Evolutionary conservation across 306 rosid species (phyloP).

Genomic region (Elaeagnus macrophylla): DNA sequence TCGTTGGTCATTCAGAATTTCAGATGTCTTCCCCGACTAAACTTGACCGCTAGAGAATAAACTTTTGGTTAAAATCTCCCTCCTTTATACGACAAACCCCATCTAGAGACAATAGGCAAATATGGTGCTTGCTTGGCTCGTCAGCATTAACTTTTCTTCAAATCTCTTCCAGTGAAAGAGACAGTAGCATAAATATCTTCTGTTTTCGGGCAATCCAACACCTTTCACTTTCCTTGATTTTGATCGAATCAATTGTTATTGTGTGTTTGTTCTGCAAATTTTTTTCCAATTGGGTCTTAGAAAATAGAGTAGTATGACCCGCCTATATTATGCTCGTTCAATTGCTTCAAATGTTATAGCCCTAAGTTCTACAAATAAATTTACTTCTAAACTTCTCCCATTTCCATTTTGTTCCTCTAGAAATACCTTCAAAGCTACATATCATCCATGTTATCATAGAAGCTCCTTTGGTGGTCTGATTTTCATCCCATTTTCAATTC

Average conservation of each 20-base stretch:
- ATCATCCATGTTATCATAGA: conserved; percentile 14
- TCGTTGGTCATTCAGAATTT: too few relatives aligned
- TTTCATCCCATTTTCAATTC: conserved; percentile 13
- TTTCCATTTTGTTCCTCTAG: conserved; percentile 19
- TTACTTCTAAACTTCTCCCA: conserved; percentile 7
- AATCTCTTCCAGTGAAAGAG: too few relatives aligned
- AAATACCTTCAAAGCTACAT: conserved; percentile 11
- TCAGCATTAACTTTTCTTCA: too few relatives aligned
- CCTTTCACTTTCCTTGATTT: not conserved
- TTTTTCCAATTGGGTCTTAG: not conserved
- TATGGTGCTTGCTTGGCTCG: too few relatives aligned
- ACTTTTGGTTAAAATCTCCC: too few relatives aligned
- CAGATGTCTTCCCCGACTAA: too few relatives aligned
- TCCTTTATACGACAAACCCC: too few relatives aligned
- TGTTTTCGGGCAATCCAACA: too few relatives aligned
- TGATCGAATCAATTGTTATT: not conserved
- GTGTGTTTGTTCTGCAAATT: not conserved
- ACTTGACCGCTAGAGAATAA: too few relatives aligned
- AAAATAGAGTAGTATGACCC: conserved; percentile 1
- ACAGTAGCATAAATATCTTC: too few relatives aligned
- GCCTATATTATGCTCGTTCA: conserved; percentile 1
- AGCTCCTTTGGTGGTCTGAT: not conserved
- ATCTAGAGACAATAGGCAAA: too few relatives aligned
- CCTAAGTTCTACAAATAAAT: conserved; percentile 11
- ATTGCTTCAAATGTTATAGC: not conserved